phyloP scores from a whole-genome alignment of 2,329 filamentous ascomycete species.

The Aspergillus sergii region DNA sequence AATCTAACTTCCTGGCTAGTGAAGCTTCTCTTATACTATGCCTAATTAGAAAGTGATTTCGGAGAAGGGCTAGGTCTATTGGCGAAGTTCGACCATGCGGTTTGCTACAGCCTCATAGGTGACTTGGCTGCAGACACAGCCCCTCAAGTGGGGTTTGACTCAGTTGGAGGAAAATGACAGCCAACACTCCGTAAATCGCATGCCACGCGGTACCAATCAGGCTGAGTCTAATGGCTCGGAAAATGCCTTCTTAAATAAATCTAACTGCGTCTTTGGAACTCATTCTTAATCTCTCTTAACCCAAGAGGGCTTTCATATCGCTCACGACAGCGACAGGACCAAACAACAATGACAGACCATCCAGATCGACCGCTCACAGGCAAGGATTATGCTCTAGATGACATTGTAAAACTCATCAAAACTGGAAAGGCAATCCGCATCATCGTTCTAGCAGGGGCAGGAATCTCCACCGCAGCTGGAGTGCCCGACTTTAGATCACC shows the following conservation, averaged over 20 bases:
- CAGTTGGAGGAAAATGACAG: neutral
- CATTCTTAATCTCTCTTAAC: no score
- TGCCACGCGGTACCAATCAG: neutral
- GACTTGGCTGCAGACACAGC: neutral
- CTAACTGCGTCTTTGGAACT: neutral
- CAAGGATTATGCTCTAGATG: neutral
- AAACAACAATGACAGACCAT: neutral
- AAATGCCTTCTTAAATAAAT: neutral
- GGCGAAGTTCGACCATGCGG: neutral
- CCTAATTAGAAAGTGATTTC: no score
- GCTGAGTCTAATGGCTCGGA: neutral
- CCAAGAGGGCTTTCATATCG: no score
- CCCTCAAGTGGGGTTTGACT: neutral
- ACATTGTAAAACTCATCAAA: neutral
- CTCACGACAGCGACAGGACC: neutral
- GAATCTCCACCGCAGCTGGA: conserved; percentile 60
- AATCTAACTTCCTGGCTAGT: no score
- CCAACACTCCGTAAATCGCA: neutral
- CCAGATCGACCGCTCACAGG: no score
- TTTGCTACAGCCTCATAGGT: neutral
- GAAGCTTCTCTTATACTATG: no score
- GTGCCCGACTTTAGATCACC: conserved; percentile 89
- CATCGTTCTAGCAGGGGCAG: conserved; percentile 63
- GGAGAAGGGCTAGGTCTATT: neutral
- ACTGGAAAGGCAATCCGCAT: conserved; percentile 18